Base-by-base conservation (phyloP, 805 yeast species). In the Schwanniomyces vanrijiae region DNA sequence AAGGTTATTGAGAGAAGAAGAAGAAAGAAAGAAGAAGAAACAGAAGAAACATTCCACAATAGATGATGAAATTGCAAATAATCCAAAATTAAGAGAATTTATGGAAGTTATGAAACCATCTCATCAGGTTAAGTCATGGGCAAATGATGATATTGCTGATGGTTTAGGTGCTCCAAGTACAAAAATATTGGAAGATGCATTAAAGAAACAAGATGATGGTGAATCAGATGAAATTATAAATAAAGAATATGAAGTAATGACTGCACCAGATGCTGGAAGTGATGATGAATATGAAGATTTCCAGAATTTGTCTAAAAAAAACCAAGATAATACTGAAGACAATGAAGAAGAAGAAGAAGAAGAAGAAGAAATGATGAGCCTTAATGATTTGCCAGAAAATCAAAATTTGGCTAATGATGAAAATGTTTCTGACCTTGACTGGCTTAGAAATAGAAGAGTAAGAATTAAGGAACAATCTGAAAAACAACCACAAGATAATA, bases 101-200 rank as follows among this genome's bases (percentile, higher is more conserved):
- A 75, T 92, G 65, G 87, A 87, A 53, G 86, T 88, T 4, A 86
- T 89, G 83, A 88, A 87, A 56, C 92, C 96, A 1, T 69, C 86
- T 4, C 71, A 78, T 28, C 85, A 85, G 59, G 77, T 78, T 3
- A 79, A 83, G 54, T 83, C 96, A 0, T 88, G 96, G 92, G 81
- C 83, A 3, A 82, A 83, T 60, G 89, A 87, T 54, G 71, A 73
- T 29, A 62, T 70, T 21, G 80, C 76, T 5, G 76, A 68, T 55
- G 74, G 71, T 7, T 57, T 65, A 1, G 80, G 78, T 20, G 79
- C 70, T 0, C 80, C 82, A 16, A 67, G 80, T 0, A 50, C 69
- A 6, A 66, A 66, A 46, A 79, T 65, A 5, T 62, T 76, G 42
- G 80, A 74, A 44, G 67, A 64, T 20, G 66, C 57, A n/a, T 33